phyloP scores from a whole-genome alignment of 2,329 filamentous ascomycete species.

The Penicillium sp. region DNA sequence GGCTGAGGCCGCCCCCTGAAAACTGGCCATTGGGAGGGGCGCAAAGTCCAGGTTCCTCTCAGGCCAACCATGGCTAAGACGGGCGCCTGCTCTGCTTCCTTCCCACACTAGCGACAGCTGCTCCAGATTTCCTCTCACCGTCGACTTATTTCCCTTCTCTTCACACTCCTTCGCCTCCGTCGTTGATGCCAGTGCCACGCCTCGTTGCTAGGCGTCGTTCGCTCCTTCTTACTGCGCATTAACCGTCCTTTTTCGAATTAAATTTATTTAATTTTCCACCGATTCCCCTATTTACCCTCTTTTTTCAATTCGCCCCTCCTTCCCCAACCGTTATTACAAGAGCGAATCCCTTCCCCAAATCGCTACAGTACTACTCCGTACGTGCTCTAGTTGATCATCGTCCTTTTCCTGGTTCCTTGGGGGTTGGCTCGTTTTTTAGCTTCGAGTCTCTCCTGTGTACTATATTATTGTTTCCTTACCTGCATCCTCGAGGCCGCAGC shows the following conservation, averaged over 20 bases:
- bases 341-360: constrained; percentile 16
- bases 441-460: not conserved
- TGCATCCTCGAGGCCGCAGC: not conserved
- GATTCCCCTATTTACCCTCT: constrained; percentile 15
- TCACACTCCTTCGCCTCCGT: not conserved
- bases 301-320: constrained; percentile 16
- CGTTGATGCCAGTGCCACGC: constrained; percentile 23
- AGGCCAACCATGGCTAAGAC: constrained; percentile 18
- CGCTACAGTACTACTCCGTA: not conserved
- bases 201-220: constrained; percentile 28
- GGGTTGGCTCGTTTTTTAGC: constrained; percentile 17
- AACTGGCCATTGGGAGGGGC: not conserved
- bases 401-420: constrained; percentile 9
- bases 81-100: not conserved
- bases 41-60: constrained; percentile 2
- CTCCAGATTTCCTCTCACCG: constrained; percentile 12
- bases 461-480: constrained; percentile 17
- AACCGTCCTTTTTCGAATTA: constrained; percentile 33
- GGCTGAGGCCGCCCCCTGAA: not conserved
- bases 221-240: constrained; percentile 27
- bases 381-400: not conserved
- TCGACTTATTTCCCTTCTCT: not conserved
- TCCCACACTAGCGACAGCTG: constrained; percentile 9
- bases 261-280: constrained; percentile 15
- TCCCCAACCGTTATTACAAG: constrained; percentile 13